Conservation (phyloP, 495 filamentous ascomycete species). For the Amphirosellinia nigrospora region DNA sequence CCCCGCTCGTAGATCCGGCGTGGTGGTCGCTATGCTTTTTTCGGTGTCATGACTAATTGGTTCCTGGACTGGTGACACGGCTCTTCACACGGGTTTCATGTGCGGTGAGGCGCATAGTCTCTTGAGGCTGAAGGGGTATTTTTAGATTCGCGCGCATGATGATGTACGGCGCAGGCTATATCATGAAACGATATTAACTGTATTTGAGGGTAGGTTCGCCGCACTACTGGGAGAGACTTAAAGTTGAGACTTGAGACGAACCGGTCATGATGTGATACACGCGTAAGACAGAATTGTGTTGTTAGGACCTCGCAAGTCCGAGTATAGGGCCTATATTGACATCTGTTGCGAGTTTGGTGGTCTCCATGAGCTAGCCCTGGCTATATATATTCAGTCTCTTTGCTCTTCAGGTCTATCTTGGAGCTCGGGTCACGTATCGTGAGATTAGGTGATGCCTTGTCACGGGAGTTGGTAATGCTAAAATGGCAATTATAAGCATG, state of each 20-base stretch:
- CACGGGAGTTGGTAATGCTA: too few species aligned
- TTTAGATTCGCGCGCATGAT: neutral
- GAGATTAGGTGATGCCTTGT: too few species aligned
- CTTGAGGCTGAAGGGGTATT: constrained; percentile 4
- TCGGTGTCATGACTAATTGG: neutral
- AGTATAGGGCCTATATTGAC: too few species aligned
- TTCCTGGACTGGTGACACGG: neutral
- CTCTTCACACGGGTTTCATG: neutral
- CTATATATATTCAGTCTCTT: too few species aligned
- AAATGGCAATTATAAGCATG: too few species aligned
- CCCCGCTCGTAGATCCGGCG: neutral
- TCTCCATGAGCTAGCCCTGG: too few species aligned
- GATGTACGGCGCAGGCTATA: neutral
- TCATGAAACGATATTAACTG: neutral
- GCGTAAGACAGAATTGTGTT: neutral
- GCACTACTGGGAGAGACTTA: neutral
- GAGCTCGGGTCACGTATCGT: too few species aligned
- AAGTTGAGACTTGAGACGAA: neutral
- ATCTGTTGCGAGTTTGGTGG: too few species aligned
- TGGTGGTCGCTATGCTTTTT: neutral
- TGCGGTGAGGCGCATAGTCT: neutral
- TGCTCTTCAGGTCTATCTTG: too few species aligned
- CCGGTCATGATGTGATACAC: neutral
- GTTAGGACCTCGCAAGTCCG: too few species aligned
- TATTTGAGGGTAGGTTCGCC: neutral